Conservation (phyloP, 768 basidiomycete genomes). For the Aureoboletus auriporus region DNA sequence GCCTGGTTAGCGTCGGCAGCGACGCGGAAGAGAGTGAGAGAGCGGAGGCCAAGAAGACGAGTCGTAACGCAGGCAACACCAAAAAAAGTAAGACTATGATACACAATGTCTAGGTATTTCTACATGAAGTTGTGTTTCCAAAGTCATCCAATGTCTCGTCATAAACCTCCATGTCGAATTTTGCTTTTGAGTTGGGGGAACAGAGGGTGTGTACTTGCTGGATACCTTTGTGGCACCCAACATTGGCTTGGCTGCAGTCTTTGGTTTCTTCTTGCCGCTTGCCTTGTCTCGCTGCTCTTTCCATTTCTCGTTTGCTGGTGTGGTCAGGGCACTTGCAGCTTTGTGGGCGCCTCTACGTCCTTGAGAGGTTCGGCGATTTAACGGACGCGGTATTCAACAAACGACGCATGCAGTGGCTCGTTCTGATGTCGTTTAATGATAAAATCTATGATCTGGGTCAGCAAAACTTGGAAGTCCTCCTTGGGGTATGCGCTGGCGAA, state of each 20-base stretch:
- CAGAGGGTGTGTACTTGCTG: no score
- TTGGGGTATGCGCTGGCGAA: slow-evolving; percentile 84
- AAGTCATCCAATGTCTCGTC: slow-evolving; percentile 82
- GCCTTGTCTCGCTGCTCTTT: slow-evolving; percentile 81
- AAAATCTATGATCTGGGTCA: slow-evolving; percentile 66
- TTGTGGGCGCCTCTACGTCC: slow-evolving; percentile 92
- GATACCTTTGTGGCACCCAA: slow-evolving; percentile 69
- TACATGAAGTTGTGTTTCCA: slow-evolving; percentile 90
- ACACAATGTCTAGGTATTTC: slow-evolving; percentile 24
- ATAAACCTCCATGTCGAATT: no score
- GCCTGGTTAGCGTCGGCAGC: no score
- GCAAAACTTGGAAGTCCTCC: slow-evolving; percentile 79
- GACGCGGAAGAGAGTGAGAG: no score
- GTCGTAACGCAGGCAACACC: no score
- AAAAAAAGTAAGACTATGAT: slow-evolving; percentile 63
- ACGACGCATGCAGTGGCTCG: slow-evolving; percentile 79
- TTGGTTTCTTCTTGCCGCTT: slow-evolving; percentile 87
- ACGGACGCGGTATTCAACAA: slow-evolving; percentile 81
- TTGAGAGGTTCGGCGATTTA: slow-evolving; percentile 73
- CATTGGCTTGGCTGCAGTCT: slow-evolving; percentile 64
- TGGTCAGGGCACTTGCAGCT: slow-evolving; percentile 76
- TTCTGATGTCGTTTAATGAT: slow-evolving; percentile 75
- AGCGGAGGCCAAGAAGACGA: no score
- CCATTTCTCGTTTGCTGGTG: slow-evolving; percentile 93
- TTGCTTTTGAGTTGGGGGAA: no score